Percentiles rank a stretch among this genome's conserved stretches.
These are phyloP conservation scores for Poa pratensis DNA, from an alignment of 176 grass and related monocot genomes.

Conservation along the genomic window DNA sequence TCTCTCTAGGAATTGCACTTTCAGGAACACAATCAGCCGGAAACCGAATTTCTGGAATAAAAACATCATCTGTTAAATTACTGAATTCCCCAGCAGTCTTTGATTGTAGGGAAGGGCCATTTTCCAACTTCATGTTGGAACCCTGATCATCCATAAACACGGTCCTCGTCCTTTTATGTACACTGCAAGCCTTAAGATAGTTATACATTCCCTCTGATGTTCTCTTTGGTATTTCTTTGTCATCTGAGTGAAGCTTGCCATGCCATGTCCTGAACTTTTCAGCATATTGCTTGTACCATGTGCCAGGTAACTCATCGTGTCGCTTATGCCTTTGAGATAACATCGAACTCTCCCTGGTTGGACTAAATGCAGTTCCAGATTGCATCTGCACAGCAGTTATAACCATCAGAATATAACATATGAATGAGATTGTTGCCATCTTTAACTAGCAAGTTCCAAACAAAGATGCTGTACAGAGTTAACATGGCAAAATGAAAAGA, in stretches of 20 bases:
- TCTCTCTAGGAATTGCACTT: constrained; percentile 74
- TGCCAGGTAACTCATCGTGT: constrained; percentile 59
- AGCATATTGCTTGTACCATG: constrained; percentile 87
- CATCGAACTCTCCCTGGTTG: constrained; percentile 48
- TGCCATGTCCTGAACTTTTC: constrained; percentile 74
- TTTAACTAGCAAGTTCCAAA: constrained; percentile 26
- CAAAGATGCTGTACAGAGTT: constrained; percentile 17
- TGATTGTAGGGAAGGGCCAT: constrained; percentile 55
- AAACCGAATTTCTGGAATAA: constrained; percentile 90
- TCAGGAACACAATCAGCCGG: constrained; percentile 91
- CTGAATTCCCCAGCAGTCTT: constrained; percentile 61
- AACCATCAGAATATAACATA: constrained; percentile 32
- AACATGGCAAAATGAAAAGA: constrained; percentile 18
- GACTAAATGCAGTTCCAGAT: constrained; percentile 58
- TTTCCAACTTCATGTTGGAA: constrained; percentile 51
- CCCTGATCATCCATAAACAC: constrained; percentile 59
- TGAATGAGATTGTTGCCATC: not conserved
- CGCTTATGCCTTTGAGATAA: constrained; percentile 63
- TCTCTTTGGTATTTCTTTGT: constrained; percentile 85
- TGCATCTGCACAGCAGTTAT: constrained; percentile 49
- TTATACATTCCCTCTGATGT: constrained; percentile 86
- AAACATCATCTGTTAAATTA: constrained; percentile 69
- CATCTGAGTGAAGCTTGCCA: constrained; percentile 56
- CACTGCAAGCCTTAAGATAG: constrained; percentile 71
- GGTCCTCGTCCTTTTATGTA: constrained; percentile 88